Evolutionary conservation across 495 filamentous ascomycete genomes (phyloP).

Genomic region (Aspergillus cristatus): DNA sequence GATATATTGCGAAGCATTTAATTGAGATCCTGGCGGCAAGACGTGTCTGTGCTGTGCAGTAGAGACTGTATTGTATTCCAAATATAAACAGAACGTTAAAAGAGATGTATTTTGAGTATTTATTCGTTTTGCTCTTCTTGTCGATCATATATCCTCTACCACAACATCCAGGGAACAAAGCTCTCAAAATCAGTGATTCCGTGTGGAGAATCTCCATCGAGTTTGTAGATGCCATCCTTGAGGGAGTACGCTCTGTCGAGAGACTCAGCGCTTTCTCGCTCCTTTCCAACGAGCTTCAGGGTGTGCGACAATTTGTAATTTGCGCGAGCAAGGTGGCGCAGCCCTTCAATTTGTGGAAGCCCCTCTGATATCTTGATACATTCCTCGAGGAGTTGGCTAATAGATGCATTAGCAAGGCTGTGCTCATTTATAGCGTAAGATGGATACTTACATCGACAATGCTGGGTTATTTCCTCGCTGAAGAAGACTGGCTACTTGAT

Average conservation of each 20-base stretch:
- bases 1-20: no score
- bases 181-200: slow-evolving; percentile 3
- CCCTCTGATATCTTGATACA: slow-evolving; percentile 4
- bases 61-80: no score
- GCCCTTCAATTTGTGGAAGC: slow-evolving; percentile 2
- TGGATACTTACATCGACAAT: background rate
- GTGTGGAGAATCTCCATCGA: slow-evolving; percentile 1
- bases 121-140: no score
- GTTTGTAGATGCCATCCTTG: background rate
- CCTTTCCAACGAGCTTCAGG: background rate
- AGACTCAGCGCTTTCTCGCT: background rate
- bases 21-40: no score
- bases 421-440: background rate
- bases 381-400: slow-evolving; percentile 3
- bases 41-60: no score
- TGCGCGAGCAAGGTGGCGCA: slow-evolving; percentile 4
- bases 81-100: no score
- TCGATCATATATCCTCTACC: background rate
- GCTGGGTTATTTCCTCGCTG: background rate
- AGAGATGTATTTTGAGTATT: no score
- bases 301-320: background rate
- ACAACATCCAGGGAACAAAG: slow-evolving; percentile 8
- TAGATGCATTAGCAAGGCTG: background rate
- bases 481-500: slow-evolving; percentile 3
- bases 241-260: background rate